Conservation (phyloP, 495 filamentous ascomycete genomes). For the Daldinia loculata region DNA sequence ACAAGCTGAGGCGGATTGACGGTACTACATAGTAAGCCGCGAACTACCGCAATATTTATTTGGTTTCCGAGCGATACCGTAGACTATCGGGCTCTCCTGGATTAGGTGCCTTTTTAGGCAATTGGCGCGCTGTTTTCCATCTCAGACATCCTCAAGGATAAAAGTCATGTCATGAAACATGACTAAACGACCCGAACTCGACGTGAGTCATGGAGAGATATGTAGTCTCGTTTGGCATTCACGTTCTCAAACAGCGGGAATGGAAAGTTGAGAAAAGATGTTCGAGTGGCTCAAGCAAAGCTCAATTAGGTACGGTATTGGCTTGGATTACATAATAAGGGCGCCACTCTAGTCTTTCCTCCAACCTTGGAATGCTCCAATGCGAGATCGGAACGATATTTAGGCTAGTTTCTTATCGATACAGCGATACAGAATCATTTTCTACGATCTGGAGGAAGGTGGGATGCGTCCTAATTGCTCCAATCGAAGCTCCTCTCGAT, state of each 20-base stretch:
- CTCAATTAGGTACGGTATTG: too few relatives aligned
- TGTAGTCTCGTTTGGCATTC: too few relatives aligned
- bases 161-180: too few relatives aligned
- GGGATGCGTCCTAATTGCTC: conserved; percentile 5
- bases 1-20: not conserved
- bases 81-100: not conserved
- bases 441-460: not conserved
- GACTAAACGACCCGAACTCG: too few relatives aligned
- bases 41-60: not conserved
- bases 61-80: not conserved
- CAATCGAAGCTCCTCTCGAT: not conserved
- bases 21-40: not conserved
- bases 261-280: too few relatives aligned
- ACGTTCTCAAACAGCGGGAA: too few relatives aligned
- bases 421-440: not conserved
- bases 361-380: not conserved
- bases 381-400: conserved; percentile 31
- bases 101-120: not conserved
- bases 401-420: conserved; percentile 32
- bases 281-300: too few relatives aligned
- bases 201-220: too few relatives aligned
- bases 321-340: not conserved
- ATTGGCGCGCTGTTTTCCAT: not conserved
- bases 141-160: not conserved
- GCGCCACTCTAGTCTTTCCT: not conserved